Percentiles rank a stretch among this genome's conserved stretches.
Conservation (phyloP, 2,329 filamentous ascomycete genomes). For the Arthrobotrys megalospora region DNA sequence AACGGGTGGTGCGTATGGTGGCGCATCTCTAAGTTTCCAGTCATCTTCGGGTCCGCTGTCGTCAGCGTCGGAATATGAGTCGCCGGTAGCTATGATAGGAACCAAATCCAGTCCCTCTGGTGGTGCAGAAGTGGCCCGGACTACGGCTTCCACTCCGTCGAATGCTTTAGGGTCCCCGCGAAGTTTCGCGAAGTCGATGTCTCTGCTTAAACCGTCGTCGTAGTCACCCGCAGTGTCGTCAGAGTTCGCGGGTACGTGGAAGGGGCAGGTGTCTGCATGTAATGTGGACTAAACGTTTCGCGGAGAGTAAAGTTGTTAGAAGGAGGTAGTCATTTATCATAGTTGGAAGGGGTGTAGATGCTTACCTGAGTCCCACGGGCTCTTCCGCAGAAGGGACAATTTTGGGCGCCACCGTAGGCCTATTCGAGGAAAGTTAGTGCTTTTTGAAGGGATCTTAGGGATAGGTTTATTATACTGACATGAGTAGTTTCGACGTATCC, state of each 20-base stretch:
- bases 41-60: conserved; percentile 3
- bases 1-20: background rate
- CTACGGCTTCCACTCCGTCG: background rate
- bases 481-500: conserved; percentile 19
- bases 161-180: conserved; percentile 32
- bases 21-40: background rate
- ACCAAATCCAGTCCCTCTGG: conserved; percentile 11
- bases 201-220: conserved; percentile 3
- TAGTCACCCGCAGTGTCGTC: background rate
- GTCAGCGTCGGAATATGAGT: background rate
- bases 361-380: conserved; percentile 40
- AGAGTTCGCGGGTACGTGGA: background rate
- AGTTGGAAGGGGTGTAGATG: background rate
- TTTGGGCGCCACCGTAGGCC: conserved; percentile 37
- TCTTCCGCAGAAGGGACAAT: conserved; percentile 39
- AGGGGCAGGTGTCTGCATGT: conserved; percentile 22
- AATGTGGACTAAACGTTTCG: background rate
- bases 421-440: background rate
- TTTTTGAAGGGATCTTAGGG: background rate
- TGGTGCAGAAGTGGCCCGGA: background rate
- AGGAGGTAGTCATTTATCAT: background rate
- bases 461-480: background rate
- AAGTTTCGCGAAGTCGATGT: conserved; percentile 26
- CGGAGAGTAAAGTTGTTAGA: background rate
- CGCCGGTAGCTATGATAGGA: background rate